These are phyloP conservation scores for Alnus rubra DNA, from an alignment of 306 rosid species.

Conservation along the genomic window DNA sequence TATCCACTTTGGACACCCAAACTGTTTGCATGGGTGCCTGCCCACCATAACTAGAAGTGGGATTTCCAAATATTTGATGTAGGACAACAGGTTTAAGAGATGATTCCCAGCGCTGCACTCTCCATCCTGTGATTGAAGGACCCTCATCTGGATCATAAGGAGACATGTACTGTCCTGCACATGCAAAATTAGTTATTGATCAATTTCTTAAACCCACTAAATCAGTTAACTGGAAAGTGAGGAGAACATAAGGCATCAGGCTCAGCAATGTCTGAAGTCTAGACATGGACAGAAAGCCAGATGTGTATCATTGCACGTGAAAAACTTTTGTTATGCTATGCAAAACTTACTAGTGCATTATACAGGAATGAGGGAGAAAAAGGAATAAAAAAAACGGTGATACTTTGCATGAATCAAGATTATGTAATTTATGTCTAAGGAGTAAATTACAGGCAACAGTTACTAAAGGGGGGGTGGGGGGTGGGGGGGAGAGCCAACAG, in stretches of 20 bases:
- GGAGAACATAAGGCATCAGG: conserved; percentile 17
- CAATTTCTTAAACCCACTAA: conserved; percentile 13
- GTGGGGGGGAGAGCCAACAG: no score
- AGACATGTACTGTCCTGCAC: conserved; percentile 98
- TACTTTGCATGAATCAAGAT: background rate
- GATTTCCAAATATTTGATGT: conserved; percentile 95
- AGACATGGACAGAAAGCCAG: conserved; percentile 20
- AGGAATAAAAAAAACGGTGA: background rate
- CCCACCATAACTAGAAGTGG: conserved; percentile 92
- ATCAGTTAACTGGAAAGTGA: conserved; percentile 3
- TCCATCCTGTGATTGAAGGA: conserved; percentile 97
- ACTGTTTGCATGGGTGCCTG: conserved; percentile 98
- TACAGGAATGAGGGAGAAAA: background rate
- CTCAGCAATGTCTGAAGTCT: conserved; percentile 18
- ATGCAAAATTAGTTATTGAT: conserved; percentile 32
- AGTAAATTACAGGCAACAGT: conserved; percentile 17
- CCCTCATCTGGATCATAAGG: conserved; percentile 99
- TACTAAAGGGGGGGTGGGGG: background rate
- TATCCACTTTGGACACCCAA: conserved; percentile 94
- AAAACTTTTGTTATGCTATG: background rate
- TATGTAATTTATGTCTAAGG: background rate
- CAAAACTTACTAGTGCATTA: background rate
- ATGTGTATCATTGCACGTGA: background rate
- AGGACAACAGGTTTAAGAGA: conserved; percentile 91
- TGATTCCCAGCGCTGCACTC: conserved; percentile 99